phyloP scores from a whole-genome alignment of 1,139 yeast species.

The Pichia sp. region DNA sequence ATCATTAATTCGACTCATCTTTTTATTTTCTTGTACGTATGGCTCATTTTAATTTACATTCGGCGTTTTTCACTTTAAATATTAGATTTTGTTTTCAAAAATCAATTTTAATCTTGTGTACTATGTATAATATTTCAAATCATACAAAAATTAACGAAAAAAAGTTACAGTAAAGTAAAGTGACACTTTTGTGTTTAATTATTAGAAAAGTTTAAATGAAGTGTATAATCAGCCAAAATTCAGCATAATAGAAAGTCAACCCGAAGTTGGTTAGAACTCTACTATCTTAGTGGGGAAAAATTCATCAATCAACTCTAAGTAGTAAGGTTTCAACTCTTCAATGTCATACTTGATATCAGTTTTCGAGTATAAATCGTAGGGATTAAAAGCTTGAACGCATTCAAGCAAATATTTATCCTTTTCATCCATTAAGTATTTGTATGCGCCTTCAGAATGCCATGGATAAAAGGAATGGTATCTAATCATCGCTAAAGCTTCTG shows the following conservation, averaged over 20 bases:
- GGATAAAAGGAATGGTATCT: constrained; percentile 72
- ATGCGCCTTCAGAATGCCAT: constrained; percentile 69
- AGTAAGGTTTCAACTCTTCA: constrained; percentile 49
- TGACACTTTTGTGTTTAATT: not conserved
- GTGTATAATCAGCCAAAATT: not conserved
- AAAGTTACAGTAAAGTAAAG: not conserved
- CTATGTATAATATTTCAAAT: not conserved
- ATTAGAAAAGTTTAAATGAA: not conserved
- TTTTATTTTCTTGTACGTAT: not conserved
- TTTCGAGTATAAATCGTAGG: constrained; percentile 64
- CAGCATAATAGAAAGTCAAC: not conserved
- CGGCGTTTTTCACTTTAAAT: not conserved
- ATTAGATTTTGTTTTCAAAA: not conserved
- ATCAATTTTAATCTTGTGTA: not conserved
- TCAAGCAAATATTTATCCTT: constrained; percentile 56
- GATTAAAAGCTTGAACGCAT: constrained; percentile 61
- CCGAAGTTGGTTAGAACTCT: constrained; percentile 38
- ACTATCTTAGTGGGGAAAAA: constrained; percentile 52
- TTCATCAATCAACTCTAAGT: constrained; percentile 58
- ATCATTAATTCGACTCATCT: not conserved
- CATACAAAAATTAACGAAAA: not conserved
- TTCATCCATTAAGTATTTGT: constrained; percentile 57
- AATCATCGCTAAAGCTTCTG: constrained; percentile 66
- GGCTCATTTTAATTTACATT: not conserved
- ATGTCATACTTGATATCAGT: constrained; percentile 40